A percentile compares a stretch with the other conserved stretches of the same genome.
These are phyloP conservation scores for Xanthoceras sorbifolium DNA, from an alignment of 345 rosid species.

Conservation along the genomic window DNA sequence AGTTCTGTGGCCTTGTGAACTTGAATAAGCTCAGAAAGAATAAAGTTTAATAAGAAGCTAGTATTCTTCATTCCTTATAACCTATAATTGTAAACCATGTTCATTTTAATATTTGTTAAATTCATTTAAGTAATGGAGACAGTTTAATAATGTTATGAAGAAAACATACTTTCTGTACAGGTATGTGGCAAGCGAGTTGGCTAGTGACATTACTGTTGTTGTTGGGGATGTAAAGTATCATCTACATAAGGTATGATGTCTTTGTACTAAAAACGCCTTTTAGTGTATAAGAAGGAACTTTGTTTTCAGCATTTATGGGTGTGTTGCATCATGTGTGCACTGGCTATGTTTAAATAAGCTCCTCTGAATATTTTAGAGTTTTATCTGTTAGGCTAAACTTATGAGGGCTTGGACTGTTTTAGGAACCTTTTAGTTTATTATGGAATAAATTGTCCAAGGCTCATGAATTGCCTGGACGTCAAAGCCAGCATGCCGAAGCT, in stretches of 20 bases:
- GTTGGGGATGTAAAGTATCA: slow-evolving; percentile 64
- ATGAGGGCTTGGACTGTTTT: neutral
- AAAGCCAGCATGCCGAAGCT: neutral
- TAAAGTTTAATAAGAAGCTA: neutral
- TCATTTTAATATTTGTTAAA: neutral
- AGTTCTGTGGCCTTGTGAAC: too few species aligned
- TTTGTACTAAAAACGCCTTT: neutral
- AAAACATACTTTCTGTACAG: slow-evolving; percentile 32
- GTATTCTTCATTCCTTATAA: neutral
- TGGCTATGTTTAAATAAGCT: neutral
- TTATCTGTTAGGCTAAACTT: neutral
- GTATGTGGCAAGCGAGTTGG: slow-evolving; percentile 72
- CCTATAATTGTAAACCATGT: neutral
- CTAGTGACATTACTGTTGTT: slow-evolving; percentile 59
- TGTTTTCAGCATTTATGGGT: neutral
- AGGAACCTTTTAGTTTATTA: neutral
- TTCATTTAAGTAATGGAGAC: neutral
- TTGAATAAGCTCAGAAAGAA: neutral
- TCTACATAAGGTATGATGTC: slow-evolving; percentile 75
- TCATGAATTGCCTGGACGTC: neutral
- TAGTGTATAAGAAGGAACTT: neutral
- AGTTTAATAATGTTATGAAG: neutral
- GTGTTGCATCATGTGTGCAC: neutral
- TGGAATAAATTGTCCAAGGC: neutral
- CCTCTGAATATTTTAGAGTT: neutral